Conservation (phyloP, 768 basidiomycete genomes). For the Agrocybe chaxingu region DNA sequence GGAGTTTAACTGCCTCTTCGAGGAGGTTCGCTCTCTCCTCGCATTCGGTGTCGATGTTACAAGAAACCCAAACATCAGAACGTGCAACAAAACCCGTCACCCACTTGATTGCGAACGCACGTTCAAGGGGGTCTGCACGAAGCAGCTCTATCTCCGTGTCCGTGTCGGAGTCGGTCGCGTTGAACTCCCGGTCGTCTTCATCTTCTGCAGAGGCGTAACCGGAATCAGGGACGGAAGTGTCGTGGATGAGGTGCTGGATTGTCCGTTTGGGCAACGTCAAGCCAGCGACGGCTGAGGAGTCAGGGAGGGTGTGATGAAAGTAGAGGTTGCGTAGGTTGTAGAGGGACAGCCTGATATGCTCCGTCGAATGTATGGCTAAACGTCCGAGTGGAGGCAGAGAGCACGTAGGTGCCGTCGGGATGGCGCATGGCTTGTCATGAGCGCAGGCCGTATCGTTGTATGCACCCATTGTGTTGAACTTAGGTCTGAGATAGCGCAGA, state of each 20-base stretch:
- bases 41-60: conserved; percentile 29
- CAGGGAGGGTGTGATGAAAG: conserved; percentile 32
- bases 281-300: conserved; percentile 19
- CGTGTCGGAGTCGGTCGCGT: conserved; percentile 16
- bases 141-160: conserved; percentile 40
- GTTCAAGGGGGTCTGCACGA: conserved; percentile 64
- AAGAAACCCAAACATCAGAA: conserved; percentile 48
- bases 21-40: conserved; percentile 40
- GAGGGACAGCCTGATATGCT: conserved; percentile 37
- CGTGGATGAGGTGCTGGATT: conserved; percentile 30
- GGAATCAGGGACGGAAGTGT: conserved; percentile 58
- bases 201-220: conserved; percentile 77
- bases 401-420: conserved; percentile 38
- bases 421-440: conserved; percentile 4
- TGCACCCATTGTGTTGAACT: background rate
- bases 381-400: conserved; percentile 56
- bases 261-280: conserved; percentile 25
- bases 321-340: conserved; percentile 48
- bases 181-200: conserved; percentile 40
- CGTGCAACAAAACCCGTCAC: conserved; percentile 65
- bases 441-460: background rate
- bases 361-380: conserved; percentile 31
- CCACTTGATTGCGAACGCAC: conserved; percentile 70
- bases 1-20: conserved; percentile 57
- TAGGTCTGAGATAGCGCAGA: background rate